phyloP scores from a whole-genome alignment of 2,329 filamentous ascomycete species.

The Sporothrix mexicana region DNA sequence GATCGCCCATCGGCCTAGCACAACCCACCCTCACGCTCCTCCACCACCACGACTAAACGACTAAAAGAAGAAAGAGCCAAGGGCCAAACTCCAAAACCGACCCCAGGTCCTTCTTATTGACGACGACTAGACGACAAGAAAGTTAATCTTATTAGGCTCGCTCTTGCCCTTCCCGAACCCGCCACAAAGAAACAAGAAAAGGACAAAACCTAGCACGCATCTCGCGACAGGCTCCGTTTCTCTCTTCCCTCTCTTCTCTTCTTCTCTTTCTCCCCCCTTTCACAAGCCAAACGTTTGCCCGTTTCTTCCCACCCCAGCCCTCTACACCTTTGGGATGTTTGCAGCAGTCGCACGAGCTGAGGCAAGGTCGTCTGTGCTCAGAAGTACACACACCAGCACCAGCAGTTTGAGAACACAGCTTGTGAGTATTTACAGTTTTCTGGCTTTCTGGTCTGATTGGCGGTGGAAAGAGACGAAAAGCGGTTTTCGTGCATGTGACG shows the following conservation, averaged over 20 bases:
- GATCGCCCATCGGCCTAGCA: slow-evolving; percentile 31
- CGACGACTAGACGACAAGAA: slow-evolving; percentile 14
- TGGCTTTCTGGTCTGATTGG: background rate
- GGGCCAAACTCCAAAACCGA: slow-evolving; percentile 26
- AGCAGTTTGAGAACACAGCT: slow-evolving; percentile 37
- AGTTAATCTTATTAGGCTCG: slow-evolving; percentile 25
- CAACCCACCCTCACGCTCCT: background rate
- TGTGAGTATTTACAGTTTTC: slow-evolving; percentile 24
- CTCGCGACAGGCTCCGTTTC: slow-evolving; percentile 6
- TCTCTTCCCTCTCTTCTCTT: slow-evolving; percentile 10
- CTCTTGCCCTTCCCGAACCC: slow-evolving; percentile 23
- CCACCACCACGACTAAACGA: background rate
- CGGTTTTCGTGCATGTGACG: background rate
- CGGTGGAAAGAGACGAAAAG: background rate
- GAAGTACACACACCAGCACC: slow-evolving; percentile 38
- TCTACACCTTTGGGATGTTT: slow-evolving; percentile 45
- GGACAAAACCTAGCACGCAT: slow-evolving; percentile 23
- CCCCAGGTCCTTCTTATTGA: slow-evolving; percentile 27
- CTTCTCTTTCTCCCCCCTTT: background rate
- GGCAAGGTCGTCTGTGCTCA: slow-evolving; percentile 46
- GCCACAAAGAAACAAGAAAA: slow-evolving; percentile 15
- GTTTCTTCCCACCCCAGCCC: background rate
- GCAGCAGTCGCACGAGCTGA: slow-evolving; percentile 46
- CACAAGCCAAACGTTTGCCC: slow-evolving; percentile 7
- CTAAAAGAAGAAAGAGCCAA: slow-evolving; percentile 27